These are phyloP conservation scores for Lipomyces oligophaga DNA, from an alignment of 805 yeast genomes.

Conservation along the genomic window DNA sequence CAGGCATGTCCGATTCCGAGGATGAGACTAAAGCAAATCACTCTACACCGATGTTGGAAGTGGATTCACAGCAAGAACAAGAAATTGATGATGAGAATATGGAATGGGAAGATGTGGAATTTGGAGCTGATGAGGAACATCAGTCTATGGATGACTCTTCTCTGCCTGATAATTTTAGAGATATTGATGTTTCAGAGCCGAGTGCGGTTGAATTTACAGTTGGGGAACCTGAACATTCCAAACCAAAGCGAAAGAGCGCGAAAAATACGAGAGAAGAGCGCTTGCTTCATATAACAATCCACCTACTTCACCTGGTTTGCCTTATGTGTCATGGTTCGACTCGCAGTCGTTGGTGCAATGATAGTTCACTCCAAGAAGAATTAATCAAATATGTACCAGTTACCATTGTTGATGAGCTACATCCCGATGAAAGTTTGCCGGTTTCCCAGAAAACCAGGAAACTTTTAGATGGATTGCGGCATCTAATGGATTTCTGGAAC, in stretches of 20 bases:
- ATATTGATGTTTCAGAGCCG: slow-evolving; percentile 8
- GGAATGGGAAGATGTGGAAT: slow-evolving; percentile 25
- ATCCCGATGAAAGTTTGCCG: slow-evolving; percentile 44
- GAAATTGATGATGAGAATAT: slow-evolving; percentile 7
- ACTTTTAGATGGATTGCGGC: slow-evolving; percentile 72
- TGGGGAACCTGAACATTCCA: slow-evolving; percentile 6
- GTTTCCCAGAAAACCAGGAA: slow-evolving; percentile 51
- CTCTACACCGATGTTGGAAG: not conserved
- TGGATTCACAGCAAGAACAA: not conserved
- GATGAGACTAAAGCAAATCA: not conserved
- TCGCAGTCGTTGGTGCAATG: slow-evolving; percentile 73
- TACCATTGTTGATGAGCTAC: slow-evolving; percentile 47
- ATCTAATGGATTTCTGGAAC: slow-evolving; percentile 61
- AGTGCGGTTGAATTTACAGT: slow-evolving; percentile 20
- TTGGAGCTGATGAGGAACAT: slow-evolving; percentile 4
- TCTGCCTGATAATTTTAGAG: too few species aligned
- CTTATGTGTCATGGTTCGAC: slow-evolving; percentile 64
- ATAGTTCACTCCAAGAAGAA: slow-evolving; percentile 30
- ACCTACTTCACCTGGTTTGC: slow-evolving; percentile 53
- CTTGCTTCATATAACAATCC: slow-evolving; percentile 49
- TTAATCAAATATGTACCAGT: slow-evolving; percentile 50
- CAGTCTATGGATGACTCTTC: not conserved
- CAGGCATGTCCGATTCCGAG: slow-evolving; percentile 8
- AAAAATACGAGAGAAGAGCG: slow-evolving; percentile 19
- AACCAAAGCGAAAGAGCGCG: slow-evolving; percentile 5